Base-by-base conservation (phyloP, 1,139 yeast genomes). In the Kazachstania sp. region DNA sequence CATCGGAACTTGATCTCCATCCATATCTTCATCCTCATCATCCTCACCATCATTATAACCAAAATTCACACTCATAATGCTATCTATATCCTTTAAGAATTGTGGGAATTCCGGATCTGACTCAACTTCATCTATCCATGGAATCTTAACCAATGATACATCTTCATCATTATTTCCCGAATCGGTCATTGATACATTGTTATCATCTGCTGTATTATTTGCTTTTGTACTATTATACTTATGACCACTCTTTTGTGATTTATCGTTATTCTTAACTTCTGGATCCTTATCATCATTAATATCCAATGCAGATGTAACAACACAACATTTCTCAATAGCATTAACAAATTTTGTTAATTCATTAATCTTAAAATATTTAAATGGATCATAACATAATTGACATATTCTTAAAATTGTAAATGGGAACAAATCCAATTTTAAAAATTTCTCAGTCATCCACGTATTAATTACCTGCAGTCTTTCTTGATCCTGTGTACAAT, bases 41-140 rank as follows among this genome's bases (percentile, higher is more conserved):
- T 61, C 63, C 3, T 61, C 64, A 3, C 57, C 63, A 13, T 59
- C 66, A 16, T 59, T 64, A 41, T 53, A 58, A 7, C 60, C 66
- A 37, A 60, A 54, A 45, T 58, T 60, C 2, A 54, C 60, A 35
- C 61, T 56, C 56, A 67, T 56, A 2, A 61, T 57, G 12, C 51
- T 52, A 37, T 66, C 66, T 13, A 69, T 59, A 30, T 66, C 68
- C 41, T 58, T 57, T 2, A 66, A 47, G 47, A 64, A 61, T 4
- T 58, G 50, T 2, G 44, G 44, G 12, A 61, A 45, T 3, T 53
- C 51, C 29, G 50, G 47, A 7, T 53, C 51, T 26, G 49, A 46
- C 11, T 44, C 41, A 8, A 58, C 59, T 3, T 53, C 56, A 23
- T 65, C 64, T 30, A 75, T 56, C 80, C 81, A 77, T 2, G 75